These are phyloP conservation scores for Adansonia grandidieri DNA, from an alignment of 441 rosid genomes.

Conservation along the genomic window DNA sequence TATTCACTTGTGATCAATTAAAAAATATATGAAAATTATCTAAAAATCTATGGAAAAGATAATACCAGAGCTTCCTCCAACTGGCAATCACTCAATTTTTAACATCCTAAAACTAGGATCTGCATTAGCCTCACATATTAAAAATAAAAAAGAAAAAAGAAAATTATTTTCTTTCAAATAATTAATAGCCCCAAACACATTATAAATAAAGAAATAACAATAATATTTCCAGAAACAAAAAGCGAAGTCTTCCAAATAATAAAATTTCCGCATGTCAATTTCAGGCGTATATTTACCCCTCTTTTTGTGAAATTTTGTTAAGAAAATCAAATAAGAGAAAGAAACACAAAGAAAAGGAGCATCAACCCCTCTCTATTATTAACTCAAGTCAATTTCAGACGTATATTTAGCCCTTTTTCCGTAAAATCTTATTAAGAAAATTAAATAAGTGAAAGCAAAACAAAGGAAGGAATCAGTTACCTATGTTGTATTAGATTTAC, in stretches of 20 bases:
- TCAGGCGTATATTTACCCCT: background rate
- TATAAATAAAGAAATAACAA: background rate
- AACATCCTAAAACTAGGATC: slow-evolving; percentile 1
- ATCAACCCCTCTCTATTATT: too few relatives aligned
- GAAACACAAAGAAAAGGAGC: too few relatives aligned
- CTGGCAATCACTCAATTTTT: background rate
- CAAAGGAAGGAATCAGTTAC: background rate
- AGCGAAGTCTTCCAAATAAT: background rate
- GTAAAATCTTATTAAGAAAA: background rate
- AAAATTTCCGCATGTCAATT: background rate
- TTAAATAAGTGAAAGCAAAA: background rate
- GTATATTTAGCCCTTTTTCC: background rate
- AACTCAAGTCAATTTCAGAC: background rate
- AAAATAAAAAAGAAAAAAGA: background rate
- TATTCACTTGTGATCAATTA: background rate
- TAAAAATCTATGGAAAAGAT: background rate
- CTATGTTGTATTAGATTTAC: background rate
- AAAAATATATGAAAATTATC: background rate
- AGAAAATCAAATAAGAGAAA: background rate
- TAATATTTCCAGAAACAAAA: background rate
- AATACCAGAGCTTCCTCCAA: background rate
- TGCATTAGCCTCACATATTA: background rate
- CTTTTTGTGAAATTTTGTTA: background rate
- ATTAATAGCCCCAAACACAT: background rate
- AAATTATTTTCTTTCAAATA: background rate